Evolutionary conservation across 345 rosid genomes (phyloP).

Genomic region (Pistacia vera): DNA sequence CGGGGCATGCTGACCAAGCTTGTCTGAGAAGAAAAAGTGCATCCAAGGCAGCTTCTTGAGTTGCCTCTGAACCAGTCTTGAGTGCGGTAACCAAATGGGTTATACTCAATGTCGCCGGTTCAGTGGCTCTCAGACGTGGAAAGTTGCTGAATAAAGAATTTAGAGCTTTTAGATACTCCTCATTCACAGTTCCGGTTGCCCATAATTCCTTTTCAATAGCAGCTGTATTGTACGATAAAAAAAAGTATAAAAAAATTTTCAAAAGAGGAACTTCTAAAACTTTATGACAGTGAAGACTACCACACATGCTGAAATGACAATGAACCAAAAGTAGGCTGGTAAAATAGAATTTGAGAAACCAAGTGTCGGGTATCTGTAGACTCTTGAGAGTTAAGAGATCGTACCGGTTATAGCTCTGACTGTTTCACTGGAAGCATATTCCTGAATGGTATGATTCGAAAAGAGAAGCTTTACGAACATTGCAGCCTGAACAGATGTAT

Average conservation of each 20-base stretch:
- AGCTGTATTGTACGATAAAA: slow-evolving; percentile 53
- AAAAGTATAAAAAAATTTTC: background rate
- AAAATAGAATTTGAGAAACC: background rate
- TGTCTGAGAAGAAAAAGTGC: slow-evolving; percentile 94
- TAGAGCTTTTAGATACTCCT: slow-evolving; percentile 92
- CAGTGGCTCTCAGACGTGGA: slow-evolving; percentile 96
- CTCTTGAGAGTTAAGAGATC: slow-evolving; percentile 9
- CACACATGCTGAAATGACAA: background rate
- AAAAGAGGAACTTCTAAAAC: background rate
- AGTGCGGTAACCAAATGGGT: slow-evolving; percentile 95
- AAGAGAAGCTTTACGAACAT: slow-evolving; percentile 93
- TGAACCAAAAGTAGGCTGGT: too few species aligned
- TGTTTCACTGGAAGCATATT: slow-evolving; percentile 98
- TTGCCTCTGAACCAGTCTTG: slow-evolving; percentile 94
- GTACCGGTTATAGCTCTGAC: slow-evolving; percentile 99
- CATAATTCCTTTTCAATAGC: slow-evolving; percentile 98
- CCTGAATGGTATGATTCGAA: slow-evolving; percentile 97
- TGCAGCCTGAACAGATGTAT: slow-evolving; percentile 98
- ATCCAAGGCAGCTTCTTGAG: slow-evolving; percentile 99
- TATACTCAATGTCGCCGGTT: slow-evolving; percentile 96
- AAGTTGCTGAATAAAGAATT: slow-evolving; percentile 91
- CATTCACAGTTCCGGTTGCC: slow-evolving; percentile 96
- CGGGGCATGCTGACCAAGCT: slow-evolving; percentile 99
- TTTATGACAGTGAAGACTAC: background rate
- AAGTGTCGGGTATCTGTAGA: background rate